These are phyloP conservation scores for Arachnopeziza araneosa DNA, from an alignment of 2,329 filamentous ascomycete species.

Conservation along the genomic window DNA sequence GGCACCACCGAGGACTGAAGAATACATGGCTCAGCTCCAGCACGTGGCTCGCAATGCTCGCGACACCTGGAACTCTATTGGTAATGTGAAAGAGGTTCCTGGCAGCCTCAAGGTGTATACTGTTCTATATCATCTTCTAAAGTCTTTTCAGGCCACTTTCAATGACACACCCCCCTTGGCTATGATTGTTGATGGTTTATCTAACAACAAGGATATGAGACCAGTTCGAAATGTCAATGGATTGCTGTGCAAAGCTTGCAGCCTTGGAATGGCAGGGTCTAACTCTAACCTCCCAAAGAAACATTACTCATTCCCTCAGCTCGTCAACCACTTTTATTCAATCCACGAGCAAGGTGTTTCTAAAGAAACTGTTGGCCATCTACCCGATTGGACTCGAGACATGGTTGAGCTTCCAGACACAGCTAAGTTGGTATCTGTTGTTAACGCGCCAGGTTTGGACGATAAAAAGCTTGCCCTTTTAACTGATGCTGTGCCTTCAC, in stretches of 20 bases:
- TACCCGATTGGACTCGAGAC: constrained; percentile 50
- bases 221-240: constrained; percentile 49
- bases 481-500: constrained; percentile 43
- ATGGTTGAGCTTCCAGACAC: constrained; percentile 56
- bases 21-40: constrained; percentile 44
- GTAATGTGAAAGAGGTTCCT: constrained; percentile 54
- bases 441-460: constrained; percentile 50
- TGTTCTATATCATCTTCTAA: constrained; percentile 57
- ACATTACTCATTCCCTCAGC: constrained; percentile 50
- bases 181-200: constrained; percentile 54
- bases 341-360: constrained; percentile 27
- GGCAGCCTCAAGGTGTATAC: constrained; percentile 57
- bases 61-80: constrained; percentile 58
- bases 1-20: constrained; percentile 34
- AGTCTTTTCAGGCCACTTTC: constrained; percentile 53
- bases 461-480: constrained; percentile 48
- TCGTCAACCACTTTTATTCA: constrained; percentile 54
- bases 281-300: constrained; percentile 30
- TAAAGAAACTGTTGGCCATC: constrained; percentile 25
- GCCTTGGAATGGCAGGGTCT: constrained; percentile 28
- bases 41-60: constrained; percentile 50
- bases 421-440: constrained; percentile 41
- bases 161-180: constrained; percentile 49
- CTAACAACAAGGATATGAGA: constrained; percentile 51
- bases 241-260: constrained; percentile 51